Percentiles rank a stretch among this genome's conserved stretches.
Evolutionary conservation across 257 asterid species (phyloP).

Genomic region (Solanum piurae): DNA sequence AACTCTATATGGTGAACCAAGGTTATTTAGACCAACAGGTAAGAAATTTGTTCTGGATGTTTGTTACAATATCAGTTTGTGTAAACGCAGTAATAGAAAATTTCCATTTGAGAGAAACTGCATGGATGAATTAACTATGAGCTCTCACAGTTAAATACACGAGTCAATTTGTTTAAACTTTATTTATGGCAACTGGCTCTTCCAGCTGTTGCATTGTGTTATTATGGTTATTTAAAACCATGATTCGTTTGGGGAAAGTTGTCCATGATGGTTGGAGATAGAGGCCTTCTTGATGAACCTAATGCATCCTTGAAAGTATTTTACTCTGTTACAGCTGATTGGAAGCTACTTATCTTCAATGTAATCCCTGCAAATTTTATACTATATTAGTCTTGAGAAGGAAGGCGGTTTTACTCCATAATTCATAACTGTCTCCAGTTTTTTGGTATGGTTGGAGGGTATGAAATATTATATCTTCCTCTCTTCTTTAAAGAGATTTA

Average conservation of each 20-base stretch:
- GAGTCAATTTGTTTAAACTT: not conserved
- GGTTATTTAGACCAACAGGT: constrained; percentile 94
- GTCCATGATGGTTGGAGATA: not conserved
- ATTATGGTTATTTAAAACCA: no score
- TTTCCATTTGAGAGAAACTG: not conserved
- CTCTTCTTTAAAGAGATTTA: not conserved
- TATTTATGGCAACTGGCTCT: not conserved
- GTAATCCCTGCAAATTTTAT: not conserved
- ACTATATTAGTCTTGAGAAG: not conserved
- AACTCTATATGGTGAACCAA: constrained; percentile 82
- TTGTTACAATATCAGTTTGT: not conserved
- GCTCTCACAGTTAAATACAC: not conserved
- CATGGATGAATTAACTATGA: not conserved
- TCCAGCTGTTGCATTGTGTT: not conserved
- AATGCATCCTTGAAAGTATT: not conserved
- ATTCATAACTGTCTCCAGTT: not conserved
- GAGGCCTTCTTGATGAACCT: not conserved
- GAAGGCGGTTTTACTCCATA: not conserved
- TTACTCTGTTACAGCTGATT: not conserved
- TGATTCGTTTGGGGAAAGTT: not conserved
- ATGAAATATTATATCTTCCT: not conserved
- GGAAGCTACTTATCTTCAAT: not conserved
- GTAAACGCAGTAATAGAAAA: not conserved
- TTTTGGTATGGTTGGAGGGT: not conserved
- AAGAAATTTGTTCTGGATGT: not conserved